A percentile compares a stretch with the other conserved stretches of the same genome.
phyloP scores from a whole-genome alignment of 192 early-diverging fungal species.

The Lunasporangiospora selenospora region DNA sequence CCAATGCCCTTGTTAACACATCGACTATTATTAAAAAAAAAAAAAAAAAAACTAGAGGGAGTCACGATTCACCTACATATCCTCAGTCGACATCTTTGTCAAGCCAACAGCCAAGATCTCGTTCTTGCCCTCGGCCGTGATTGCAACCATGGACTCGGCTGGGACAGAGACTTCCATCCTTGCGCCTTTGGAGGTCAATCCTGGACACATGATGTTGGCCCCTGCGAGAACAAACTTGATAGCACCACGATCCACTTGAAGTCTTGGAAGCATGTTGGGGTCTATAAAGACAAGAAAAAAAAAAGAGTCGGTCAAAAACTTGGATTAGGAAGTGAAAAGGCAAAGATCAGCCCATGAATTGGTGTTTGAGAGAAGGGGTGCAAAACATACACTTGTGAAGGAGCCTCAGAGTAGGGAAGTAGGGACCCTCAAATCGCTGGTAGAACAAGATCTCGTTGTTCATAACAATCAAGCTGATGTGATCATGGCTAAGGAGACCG shows the following conservation, averaged over 20 bases:
- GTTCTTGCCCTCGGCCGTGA: slow-evolving; percentile 97
- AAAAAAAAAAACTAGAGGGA: neutral
- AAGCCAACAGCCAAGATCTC: slow-evolving; percentile 90
- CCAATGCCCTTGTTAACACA: slow-evolving; percentile 92
- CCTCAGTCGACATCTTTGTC: slow-evolving; percentile 86
- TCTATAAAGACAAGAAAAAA: slow-evolving; percentile 50
- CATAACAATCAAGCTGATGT: slow-evolving; percentile 83
- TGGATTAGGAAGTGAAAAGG: neutral
- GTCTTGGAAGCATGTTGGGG: slow-evolving; percentile 87
- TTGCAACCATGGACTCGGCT: slow-evolving; percentile 77
- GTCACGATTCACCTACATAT: slow-evolving; percentile 72
- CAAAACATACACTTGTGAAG: slow-evolving; percentile 85
- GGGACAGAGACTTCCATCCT: slow-evolving; percentile 79
- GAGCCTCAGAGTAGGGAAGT: slow-evolving; percentile 84
- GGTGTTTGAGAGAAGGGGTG: neutral
- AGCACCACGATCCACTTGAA: slow-evolving; percentile 96
- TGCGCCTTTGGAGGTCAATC: slow-evolving; percentile 93
- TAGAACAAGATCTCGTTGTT: slow-evolving; percentile 91
- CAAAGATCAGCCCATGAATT: neutral
- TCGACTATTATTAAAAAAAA: slow-evolving; percentile 49
- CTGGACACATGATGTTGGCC: slow-evolving; percentile 99
- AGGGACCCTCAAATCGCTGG: slow-evolving; percentile 94
- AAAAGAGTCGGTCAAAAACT: neutral
- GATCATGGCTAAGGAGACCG: slow-evolving; percentile 73
- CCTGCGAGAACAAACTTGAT: slow-evolving; percentile 98